Conservation (phyloP, 163 green algal genomes). For the Botryococcus braunii region DNA sequence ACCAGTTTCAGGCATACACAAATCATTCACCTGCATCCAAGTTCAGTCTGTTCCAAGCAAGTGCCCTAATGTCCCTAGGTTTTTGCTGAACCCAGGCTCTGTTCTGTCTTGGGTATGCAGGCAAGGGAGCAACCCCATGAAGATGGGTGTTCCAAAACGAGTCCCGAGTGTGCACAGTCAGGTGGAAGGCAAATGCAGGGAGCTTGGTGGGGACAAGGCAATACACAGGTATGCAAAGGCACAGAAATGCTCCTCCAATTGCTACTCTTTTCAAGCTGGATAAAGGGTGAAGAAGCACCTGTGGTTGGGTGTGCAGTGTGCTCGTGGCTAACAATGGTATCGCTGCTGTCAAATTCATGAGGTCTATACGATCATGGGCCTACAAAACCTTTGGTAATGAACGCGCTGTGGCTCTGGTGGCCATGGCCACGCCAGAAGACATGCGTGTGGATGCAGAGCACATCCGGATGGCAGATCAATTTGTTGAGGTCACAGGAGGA, state of each 20-base stretch:
- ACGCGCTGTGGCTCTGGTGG: slow-evolving; percentile 66
- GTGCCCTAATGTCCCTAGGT: too few species aligned
- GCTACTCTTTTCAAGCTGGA: background rate
- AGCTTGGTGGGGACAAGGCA: slow-evolving; percentile 51
- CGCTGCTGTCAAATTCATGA: slow-evolving; percentile 96
- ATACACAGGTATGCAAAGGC: slow-evolving; percentile 60
- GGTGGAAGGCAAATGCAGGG: slow-evolving; percentile 42
- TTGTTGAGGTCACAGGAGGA: slow-evolving; percentile 92
- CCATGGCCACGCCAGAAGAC: slow-evolving; percentile 97
- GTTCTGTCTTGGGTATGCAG: background rate
- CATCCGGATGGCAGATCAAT: slow-evolving; percentile 87
- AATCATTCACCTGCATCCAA: background rate
- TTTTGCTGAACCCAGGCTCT: background rate
- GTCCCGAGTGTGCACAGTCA: slow-evolving; percentile 36
- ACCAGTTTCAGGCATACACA: background rate
- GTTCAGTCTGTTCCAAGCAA: background rate
- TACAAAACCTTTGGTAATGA: slow-evolving; percentile 68
- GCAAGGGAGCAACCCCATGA: slow-evolving; percentile 21
- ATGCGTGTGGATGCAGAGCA: slow-evolving; percentile 90
- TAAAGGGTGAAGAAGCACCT: background rate
- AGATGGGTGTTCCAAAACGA: slow-evolving; percentile 47
- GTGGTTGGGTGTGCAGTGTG: slow-evolving; percentile 46
- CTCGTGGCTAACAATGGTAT: slow-evolving; percentile 98
- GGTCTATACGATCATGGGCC: slow-evolving; percentile 72
- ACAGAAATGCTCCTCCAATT: background rate